Base-by-base conservation (phyloP, 2,329 filamentous ascomycete species). In the Colletotrichum sp. region DNA sequence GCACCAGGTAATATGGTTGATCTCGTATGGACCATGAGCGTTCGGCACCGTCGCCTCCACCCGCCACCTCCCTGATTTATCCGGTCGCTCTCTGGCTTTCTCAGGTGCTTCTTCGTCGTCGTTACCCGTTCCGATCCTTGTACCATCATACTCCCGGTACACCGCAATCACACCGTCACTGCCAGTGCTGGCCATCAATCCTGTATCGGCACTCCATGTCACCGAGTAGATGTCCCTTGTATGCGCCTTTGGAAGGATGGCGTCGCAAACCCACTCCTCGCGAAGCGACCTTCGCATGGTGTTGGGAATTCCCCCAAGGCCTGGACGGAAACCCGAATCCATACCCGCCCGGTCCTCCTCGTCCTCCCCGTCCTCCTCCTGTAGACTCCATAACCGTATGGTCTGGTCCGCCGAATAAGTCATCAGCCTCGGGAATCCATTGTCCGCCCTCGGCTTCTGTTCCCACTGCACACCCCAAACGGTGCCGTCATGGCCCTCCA, bases 1-100 rank as follows among this genome's bases (percentile, higher is more conserved):
- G 77, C 95, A 95, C 97, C 97, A 99, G 3, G 91, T 92, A 63
- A 97, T 90, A 83, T 98, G 95, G 80, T 99, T 99, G 76, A 98
- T 89, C 84, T 99, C 97, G 80, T 96, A 98, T 4, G 97, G 94
- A 1, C 95, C 96, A 82, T 99, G 97, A 3, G 93, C 94, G 38
- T 92, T 93, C 62, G 93, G 88, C 2, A 94, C 81, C n/a, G 90
- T 89, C 0, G 91, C 90, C 18, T 98, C 80, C 5, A 96, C 83
- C 8, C 88, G 87, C 97, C 97, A 98, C 73, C 90, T 88, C 31
- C 43, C 47, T 8, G 62, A 55, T 29, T 43, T 58, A 16, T 58
- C 69, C 34, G 34, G 70, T 18, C 36, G 47, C 29, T 62, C 58
- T 24, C 24, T 43, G 13, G 65, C 27, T 31, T 71, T 24, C n/a